A percentile compares a stretch with the other conserved stretches of the same genome.
Evolutionary conservation across 1,284 basidiomycete species (phyloP).

Genomic region (Malassezia psittaci): DNA sequence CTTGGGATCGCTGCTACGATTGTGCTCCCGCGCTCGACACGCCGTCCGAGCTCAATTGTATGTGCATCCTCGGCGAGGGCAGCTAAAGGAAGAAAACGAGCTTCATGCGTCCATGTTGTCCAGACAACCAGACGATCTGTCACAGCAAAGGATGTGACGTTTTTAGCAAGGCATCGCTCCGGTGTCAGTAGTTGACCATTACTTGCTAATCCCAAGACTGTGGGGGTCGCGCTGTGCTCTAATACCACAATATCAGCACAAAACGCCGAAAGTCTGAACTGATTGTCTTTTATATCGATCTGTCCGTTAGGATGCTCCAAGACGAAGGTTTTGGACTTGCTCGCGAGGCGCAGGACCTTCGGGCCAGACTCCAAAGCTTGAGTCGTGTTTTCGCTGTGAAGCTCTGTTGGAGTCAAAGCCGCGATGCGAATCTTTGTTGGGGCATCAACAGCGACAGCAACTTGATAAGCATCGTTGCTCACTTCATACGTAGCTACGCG

Average conservation of each 20-base stretch:
- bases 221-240: constrained; percentile 8
- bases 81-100: constrained; percentile 55
- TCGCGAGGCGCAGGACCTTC: background rate
- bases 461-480: background rate
- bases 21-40: constrained; percentile 41
- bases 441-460: constrained; percentile 33
- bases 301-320: constrained; percentile 19
- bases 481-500: background rate
- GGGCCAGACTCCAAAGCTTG: background rate
- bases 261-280: background rate
- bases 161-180: constrained; percentile 53
- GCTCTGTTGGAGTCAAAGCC: background rate
- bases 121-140: constrained; percentile 73
- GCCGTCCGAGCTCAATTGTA: constrained; percentile 26
- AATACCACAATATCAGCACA: constrained; percentile 21
- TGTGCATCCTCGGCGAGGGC: constrained; percentile 11
- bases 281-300: constrained; percentile 4
- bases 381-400: background rate
- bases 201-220: constrained; percentile 57
- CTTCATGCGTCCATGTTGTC: constrained; percentile 73
- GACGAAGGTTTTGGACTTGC: constrained; percentile 15
- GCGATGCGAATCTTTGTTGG: background rate
- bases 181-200: constrained; percentile 53
- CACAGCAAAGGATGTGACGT: constrained; percentile 69
- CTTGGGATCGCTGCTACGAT: constrained; percentile 40